Conservation (phyloP, 768 basidiomycete species). For the Russula lepida region DNA sequence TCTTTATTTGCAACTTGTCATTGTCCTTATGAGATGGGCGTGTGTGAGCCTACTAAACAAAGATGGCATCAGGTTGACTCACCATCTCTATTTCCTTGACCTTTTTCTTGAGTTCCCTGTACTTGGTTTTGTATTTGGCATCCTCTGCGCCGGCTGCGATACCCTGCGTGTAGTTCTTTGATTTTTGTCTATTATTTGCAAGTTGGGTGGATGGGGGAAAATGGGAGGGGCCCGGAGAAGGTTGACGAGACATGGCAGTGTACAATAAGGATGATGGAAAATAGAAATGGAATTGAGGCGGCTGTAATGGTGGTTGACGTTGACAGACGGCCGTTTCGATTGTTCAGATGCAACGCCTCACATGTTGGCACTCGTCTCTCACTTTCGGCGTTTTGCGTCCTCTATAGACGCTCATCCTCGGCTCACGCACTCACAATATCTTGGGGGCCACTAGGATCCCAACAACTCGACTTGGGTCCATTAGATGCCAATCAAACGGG, state of each 20-base stretch:
- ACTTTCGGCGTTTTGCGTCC: conserved; percentile 30
- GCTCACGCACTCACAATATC: not conserved
- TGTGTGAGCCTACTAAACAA: not conserved
- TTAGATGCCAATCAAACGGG: not conserved
- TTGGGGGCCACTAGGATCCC: not conserved
- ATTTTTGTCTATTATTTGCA: conserved; percentile 34
- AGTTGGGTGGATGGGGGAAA: conserved; percentile 15
- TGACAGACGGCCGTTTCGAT: conserved; percentile 10
- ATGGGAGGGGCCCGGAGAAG: conserved; percentile 30
- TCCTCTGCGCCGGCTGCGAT: conserved; percentile 78
- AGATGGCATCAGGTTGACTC: conserved; percentile 27
- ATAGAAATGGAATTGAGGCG: conserved; percentile 21
- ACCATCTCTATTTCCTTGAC: conserved; percentile 81
- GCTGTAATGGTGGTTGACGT: conserved; percentile 27
- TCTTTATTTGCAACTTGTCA: conserved; percentile 78
- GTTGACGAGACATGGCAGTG: conserved; percentile 59
- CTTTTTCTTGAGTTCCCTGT: conserved; percentile 81
- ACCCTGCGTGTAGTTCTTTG: conserved; percentile 43
- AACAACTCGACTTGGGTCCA: not conserved
- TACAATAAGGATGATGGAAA: conserved; percentile 30
- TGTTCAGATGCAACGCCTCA: conserved; percentile 6
- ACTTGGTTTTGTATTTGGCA: conserved; percentile 80
- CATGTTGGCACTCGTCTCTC: conserved; percentile 25
- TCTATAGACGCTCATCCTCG: not conserved
- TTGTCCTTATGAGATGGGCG: conserved; percentile 51